A percentile compares a stretch with the other conserved stretches of the same genome.
Conservation (phyloP, 306 rosid genomes). For the Phaseolus lunatus region DNA sequence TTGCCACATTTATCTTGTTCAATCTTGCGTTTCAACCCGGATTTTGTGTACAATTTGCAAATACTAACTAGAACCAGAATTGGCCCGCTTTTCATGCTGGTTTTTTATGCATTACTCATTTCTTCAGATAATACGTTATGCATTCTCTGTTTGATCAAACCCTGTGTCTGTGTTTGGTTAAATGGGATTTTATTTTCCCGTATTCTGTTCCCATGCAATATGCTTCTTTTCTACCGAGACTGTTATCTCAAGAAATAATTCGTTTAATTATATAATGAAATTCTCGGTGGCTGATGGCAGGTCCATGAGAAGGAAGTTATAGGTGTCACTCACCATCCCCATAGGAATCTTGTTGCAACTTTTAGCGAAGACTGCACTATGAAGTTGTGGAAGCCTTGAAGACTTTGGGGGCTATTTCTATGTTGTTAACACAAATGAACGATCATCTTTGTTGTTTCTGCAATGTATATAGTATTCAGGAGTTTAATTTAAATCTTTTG, state of each 20-base stretch:
- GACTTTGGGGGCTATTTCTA: not conserved
- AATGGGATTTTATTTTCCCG: not conserved
- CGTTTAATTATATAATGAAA: not conserved
- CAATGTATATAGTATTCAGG: constrained; percentile 19
- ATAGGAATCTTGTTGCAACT: constrained; percentile 94
- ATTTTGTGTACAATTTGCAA: constrained; percentile 1
- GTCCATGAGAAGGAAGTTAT: constrained; percentile 96
- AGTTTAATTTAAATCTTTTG: constrained; percentile 9
- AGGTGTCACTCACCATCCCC: constrained; percentile 95
- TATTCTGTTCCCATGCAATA: not conserved
- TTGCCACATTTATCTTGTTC: constrained; percentile 1
- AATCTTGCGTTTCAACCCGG: not conserved
- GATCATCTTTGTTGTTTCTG: constrained; percentile 19
- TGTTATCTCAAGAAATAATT: not conserved
- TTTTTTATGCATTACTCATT: not conserved
- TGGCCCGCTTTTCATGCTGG: not conserved
- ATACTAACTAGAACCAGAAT: constrained; percentile 5
- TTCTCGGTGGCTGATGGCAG: constrained; percentile 52
- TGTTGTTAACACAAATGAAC: constrained; percentile 22
- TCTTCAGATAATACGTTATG: not conserved
- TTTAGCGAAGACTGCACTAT: constrained; percentile 86
- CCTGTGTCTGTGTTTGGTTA: not conserved
- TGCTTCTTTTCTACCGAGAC: not conserved
- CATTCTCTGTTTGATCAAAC: constrained; percentile 21
- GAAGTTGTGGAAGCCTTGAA: constrained; percentile 96